Percentiles rank a stretch among this genome's conserved stretches.
Evolutionary conservation across 2,329 filamentous ascomycete species (phyloP).

Genomic region (Ascosphaera pollenicola): DNA sequence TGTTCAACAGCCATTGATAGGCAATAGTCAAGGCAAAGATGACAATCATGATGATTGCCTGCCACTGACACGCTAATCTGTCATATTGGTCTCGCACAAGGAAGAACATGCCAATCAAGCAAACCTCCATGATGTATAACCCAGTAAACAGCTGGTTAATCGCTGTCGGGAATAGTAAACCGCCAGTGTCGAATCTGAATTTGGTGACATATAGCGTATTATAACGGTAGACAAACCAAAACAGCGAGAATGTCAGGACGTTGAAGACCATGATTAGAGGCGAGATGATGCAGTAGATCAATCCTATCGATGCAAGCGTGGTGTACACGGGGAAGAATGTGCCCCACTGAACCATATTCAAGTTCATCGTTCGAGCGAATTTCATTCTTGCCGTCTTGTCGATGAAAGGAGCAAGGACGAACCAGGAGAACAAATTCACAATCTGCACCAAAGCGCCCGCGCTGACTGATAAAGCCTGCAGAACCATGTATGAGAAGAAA

Average conservation of each 20-base stretch:
- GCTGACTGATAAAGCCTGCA: constrained; percentile 78
- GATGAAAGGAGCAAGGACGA: constrained; percentile 54
- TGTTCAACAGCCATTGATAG: constrained; percentile 64
- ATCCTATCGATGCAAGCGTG: constrained; percentile 73
- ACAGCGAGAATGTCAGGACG: constrained; percentile 69
- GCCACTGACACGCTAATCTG: constrained; percentile 40
- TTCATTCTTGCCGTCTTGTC: constrained; percentile 69
- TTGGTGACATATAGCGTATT: constrained; percentile 89
- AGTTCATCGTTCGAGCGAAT: constrained; percentile 60
- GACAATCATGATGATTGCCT: constrained; percentile 71
- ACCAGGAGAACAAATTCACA: constrained; percentile 58
- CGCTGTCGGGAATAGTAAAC: constrained; percentile 72
- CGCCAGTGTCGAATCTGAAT: constrained; percentile 76
- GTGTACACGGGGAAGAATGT: constrained; percentile 92
- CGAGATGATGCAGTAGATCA: constrained; percentile 75
- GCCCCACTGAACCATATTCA: constrained; percentile 69
- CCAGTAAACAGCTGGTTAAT: constrained; percentile 94
- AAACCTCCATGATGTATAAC: constrained; percentile 84
- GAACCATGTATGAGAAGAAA: constrained; percentile 96
- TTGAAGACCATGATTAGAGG: constrained; percentile 86
- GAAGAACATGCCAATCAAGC: constrained; percentile 76
- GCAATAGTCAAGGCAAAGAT: constrained; percentile 45
- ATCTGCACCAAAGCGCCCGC: constrained; percentile 75
- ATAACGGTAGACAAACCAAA: constrained; percentile 94
- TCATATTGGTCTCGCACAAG: constrained; percentile 38